Percentiles rank a stretch among this genome's conserved stretches.
Conservation (phyloP, 495 filamentous ascomycete genomes). For the Penicillium cosmopolitanum region DNA sequence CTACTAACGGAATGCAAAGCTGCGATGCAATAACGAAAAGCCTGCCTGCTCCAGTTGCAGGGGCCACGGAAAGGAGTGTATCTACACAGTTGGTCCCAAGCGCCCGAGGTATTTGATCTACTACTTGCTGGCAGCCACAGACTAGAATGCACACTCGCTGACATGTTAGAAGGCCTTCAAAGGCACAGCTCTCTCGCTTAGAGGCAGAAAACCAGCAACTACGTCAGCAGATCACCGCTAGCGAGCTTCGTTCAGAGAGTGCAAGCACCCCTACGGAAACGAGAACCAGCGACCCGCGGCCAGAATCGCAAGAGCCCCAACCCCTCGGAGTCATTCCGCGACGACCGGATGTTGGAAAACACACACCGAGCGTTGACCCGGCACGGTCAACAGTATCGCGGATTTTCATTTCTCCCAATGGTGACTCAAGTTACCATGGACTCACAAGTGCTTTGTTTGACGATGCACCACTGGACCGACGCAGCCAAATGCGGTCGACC, state of each 20-base stretch:
- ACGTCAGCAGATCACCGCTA: conserved; percentile 1
- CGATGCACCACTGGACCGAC: conserved; percentile 26
- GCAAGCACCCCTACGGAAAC: background rate
- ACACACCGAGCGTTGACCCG: conserved; percentile 1
- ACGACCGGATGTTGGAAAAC: no score
- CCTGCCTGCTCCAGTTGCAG: conserved; percentile 35
- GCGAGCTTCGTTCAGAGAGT: background rate
- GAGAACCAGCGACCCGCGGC: background rate
- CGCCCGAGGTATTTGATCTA: conserved; percentile 20
- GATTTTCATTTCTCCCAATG: conserved; percentile 31
- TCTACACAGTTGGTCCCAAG: conserved; percentile 16
- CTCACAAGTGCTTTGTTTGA: conserved; percentile 38
- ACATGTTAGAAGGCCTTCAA: conserved; percentile 25
- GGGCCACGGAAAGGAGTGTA: conserved; percentile 23
- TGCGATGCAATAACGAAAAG: conserved; percentile 33
- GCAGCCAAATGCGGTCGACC: conserved; percentile 2
- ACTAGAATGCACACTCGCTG: background rate
- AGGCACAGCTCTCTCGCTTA: conserved; percentile 27
- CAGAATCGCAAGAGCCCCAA: background rate
- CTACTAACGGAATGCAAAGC: conserved; percentile 11
- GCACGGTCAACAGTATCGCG: conserved; percentile 23
- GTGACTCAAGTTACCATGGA: conserved; percentile 37
- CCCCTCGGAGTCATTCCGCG: background rate
- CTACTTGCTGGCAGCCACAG: no score
- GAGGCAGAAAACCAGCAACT: conserved; percentile 33